These are phyloP conservation scores for Trifolium subterraneum DNA, from an alignment of 306 rosid genomes.

Conservation along the genomic window DNA sequence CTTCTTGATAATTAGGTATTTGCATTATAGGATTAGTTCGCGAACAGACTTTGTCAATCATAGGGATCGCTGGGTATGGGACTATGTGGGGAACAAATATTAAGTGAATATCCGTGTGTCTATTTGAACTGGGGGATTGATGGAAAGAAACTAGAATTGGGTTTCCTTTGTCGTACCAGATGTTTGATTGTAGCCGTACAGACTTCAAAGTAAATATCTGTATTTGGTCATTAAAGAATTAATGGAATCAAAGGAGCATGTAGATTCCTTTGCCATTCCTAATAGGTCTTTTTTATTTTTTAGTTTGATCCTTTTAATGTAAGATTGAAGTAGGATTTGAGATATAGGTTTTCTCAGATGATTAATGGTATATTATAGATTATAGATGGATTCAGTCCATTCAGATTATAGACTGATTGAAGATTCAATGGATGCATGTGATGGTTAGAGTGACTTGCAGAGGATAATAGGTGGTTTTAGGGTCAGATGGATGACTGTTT, in stretches of 20 bases:
- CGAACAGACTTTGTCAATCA: slow-evolving; percentile 4
- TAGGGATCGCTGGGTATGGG: slow-evolving; percentile 11
- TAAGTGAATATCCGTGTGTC: not conserved
- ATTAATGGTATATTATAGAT: not conserved
- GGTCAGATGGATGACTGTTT: slow-evolving; percentile 1
- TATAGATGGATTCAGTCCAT: not conserved
- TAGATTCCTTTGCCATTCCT: slow-evolving; percentile 19
- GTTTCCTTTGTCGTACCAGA: not conserved
- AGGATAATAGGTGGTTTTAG: slow-evolving; percentile 10
- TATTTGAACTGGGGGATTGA: slow-evolving; percentile 1
- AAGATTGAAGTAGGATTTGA: slow-evolving; percentile 6
- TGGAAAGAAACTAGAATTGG: not conserved
- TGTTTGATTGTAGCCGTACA: not conserved
- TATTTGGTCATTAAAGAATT: slow-evolving; percentile 1
- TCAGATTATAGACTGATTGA: slow-evolving; percentile 3
- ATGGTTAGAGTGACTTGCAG: not conserved
- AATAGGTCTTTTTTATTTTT: not conserved
- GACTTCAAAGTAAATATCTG: slow-evolving; percentile 11
- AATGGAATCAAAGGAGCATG: slow-evolving; percentile 20
- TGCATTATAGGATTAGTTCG: not conserved
- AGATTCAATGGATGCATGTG: slow-evolving; percentile 7
- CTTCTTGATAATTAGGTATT: slow-evolving; percentile 17
- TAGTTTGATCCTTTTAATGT: not conserved
- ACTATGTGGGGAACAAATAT: slow-evolving; percentile 9
- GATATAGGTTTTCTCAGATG: slow-evolving; percentile 21